Evolutionary conservation across 768 basidiomycete species (phyloP).

Genomic region (Coprinopsis cinerea): DNA sequence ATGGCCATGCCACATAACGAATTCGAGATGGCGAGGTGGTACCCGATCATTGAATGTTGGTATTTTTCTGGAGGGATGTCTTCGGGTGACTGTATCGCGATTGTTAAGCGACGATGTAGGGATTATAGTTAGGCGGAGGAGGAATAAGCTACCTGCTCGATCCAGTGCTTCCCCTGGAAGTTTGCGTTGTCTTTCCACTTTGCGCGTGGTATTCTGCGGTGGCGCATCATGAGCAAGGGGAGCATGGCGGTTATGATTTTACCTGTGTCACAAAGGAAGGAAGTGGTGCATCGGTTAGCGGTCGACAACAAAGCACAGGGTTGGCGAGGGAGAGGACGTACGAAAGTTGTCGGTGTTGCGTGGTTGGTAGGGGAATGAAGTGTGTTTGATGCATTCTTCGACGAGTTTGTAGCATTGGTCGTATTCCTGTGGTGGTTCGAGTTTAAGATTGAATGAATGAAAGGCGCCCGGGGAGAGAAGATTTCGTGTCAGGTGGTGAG

Average conservation of each 20-base stretch:
- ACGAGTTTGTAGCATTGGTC: constrained; percentile 59
- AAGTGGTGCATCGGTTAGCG: constrained; percentile 5
- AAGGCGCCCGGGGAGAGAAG: no score
- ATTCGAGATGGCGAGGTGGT: constrained; percentile 62
- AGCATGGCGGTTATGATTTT: constrained; percentile 68
- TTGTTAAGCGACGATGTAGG: neutral
- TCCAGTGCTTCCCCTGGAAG: constrained; percentile 70
- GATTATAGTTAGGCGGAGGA: neutral
- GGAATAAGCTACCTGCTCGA: constrained; percentile 52
- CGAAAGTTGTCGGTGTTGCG: constrained; percentile 60
- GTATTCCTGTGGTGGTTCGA: constrained; percentile 69
- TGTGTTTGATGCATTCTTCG: constrained; percentile 53
- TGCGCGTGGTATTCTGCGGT: constrained; percentile 68
- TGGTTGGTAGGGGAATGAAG: constrained; percentile 48
- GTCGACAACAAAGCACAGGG: neutral
- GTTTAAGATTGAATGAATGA: no score
- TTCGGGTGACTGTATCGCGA: constrained; percentile 39
- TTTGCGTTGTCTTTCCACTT: constrained; percentile 67
- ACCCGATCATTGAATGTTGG: constrained; percentile 72
- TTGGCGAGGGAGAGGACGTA: constrained; percentile 29
- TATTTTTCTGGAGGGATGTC: constrained; percentile 60
- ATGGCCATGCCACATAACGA: constrained; percentile 81
- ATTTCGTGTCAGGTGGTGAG: neutral
- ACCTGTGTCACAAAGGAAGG: constrained; percentile 33
- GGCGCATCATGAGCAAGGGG: constrained; percentile 81